Evolutionary conservation across 805 yeast genomes (phyloP).

Genomic region (Saccharomycopsis fibuligera): DNA sequence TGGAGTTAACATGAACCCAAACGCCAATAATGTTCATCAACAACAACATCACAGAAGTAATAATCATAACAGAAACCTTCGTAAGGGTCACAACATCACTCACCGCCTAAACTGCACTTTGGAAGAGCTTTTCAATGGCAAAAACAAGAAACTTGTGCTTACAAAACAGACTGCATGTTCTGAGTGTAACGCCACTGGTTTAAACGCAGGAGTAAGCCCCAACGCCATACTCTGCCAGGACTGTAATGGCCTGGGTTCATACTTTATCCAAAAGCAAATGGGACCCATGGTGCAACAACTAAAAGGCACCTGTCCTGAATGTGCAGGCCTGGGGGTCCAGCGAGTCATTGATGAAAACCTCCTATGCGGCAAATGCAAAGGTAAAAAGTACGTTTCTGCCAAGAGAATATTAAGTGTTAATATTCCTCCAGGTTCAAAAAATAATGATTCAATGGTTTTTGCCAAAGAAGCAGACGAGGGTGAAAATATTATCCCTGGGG

Average conservation of each 20-base stretch:
- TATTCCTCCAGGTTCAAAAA: conserved; percentile 50
- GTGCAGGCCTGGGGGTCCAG: conserved; percentile 35
- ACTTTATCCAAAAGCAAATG: conserved; percentile 34
- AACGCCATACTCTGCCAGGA: conserved; percentile 28
- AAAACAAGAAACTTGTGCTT: conserved; percentile 46
- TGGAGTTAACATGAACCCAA: conserved; percentile 53
- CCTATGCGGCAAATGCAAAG: conserved; percentile 38
- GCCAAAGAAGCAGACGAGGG: conserved; percentile 66
- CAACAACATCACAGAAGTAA: conserved; percentile 21
- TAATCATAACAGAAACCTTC: conserved; percentile 8
- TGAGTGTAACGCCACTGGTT: conserved; percentile 50
- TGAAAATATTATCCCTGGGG: conserved; percentile 54
- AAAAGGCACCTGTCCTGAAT: conserved; percentile 39
- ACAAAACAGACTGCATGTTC: conserved; percentile 44
- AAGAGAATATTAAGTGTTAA: conserved; percentile 45
- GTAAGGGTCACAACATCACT: conserved; percentile 47
- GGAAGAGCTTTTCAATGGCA: conserved; percentile 54
- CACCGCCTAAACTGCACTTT: conserved; percentile 49
- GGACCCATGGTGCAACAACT: conserved; percentile 40
- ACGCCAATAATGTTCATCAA: conserved; percentile 20
- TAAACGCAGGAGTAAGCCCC: conserved; percentile 22
- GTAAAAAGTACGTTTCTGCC: conserved; percentile 40
- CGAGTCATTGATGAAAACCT: conserved; percentile 28
- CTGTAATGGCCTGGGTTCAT: conserved; percentile 40
- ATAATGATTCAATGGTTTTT: conserved; percentile 46